Percentiles rank a stretch among this genome's conserved stretches.
Conservation (phyloP, 2,329 filamentous ascomycete genomes). For the Dichotomopilus funicola region DNA sequence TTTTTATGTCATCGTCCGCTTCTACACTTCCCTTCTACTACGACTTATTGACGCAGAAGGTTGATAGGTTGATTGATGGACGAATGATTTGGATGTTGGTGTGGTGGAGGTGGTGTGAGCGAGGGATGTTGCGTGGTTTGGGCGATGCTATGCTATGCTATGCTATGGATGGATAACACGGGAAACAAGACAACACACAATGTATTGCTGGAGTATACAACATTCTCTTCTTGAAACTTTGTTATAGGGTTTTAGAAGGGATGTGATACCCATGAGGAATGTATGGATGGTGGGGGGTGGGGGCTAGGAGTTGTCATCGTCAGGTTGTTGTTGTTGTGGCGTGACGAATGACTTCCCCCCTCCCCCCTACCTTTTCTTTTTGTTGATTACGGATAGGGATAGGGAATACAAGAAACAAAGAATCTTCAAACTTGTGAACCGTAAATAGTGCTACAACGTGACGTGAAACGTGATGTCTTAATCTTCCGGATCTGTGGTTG, state of each 20-base stretch:
- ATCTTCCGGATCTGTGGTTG: background rate
- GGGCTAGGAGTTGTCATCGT: no score
- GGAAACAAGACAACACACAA: background rate
- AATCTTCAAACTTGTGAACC: background rate
- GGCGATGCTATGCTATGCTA: no score
- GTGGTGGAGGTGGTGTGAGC: no score
- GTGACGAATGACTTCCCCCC: no score
- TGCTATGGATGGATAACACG: no score
- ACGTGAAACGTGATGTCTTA: background rate
- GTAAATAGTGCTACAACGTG: background rate
- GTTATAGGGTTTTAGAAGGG: constrained; percentile 19
- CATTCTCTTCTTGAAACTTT: constrained; percentile 15
- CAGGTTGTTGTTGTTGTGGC: no score
- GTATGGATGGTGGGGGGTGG: constrained; percentile 1
- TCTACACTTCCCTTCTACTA: constrained; percentile 18
- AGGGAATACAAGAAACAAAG: constrained; percentile 7
- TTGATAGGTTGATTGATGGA: constrained; percentile 1
- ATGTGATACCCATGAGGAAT: constrained; percentile 16
- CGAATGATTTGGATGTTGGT: constrained; percentile 3
- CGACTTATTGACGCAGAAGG: background rate
- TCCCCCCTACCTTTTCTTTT: background rate
- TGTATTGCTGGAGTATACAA: constrained; percentile 15
- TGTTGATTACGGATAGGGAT: constrained; percentile 11
- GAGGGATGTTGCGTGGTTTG: no score
- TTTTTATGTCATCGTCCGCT: background rate